phyloP scores from a whole-genome alignment of 2,329 filamentous ascomycete genomes.

The Hymenoscyphus repandus region DNA sequence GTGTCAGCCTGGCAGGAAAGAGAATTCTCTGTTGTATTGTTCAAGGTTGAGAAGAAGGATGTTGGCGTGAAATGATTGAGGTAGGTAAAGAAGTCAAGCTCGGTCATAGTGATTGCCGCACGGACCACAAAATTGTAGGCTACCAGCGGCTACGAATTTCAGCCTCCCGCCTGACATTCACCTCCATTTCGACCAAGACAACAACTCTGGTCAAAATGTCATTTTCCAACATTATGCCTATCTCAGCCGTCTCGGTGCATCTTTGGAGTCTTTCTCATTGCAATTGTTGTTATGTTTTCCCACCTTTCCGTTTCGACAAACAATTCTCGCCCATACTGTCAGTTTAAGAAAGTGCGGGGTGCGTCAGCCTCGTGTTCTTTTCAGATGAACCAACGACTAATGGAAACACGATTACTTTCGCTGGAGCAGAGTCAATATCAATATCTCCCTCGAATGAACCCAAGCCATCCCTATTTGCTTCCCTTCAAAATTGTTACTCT shows the following conservation, averaged over 20 bases:
- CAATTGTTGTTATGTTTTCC: background rate
- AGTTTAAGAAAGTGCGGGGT: constrained; percentile 8
- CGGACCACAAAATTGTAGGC: background rate
- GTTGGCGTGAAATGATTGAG: too few species aligned
- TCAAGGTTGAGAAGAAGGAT: background rate
- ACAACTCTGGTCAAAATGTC: too few species aligned
- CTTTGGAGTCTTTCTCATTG: background rate
- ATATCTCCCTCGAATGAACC: background rate
- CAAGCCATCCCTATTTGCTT: too few species aligned
- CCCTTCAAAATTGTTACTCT: too few species aligned
- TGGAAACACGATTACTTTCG: too few species aligned
- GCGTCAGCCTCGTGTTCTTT: constrained; percentile 1
- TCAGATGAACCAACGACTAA: background rate
- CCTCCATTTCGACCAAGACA: too few species aligned
- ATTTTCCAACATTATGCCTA: too few species aligned
- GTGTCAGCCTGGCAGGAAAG: too few species aligned
- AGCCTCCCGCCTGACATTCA: too few species aligned
- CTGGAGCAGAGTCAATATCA: background rate
- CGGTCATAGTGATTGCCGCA: too few species aligned
- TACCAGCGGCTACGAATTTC: background rate
- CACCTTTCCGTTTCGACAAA: background rate
- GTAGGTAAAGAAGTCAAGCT: too few species aligned
- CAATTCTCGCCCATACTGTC: background rate
- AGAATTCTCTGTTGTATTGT: background rate
- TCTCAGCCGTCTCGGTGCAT: background rate